Evolutionary conservation across 2,329 filamentous ascomycete species (phyloP).

Genomic region (Phyllosticta citribraziliensis): DNA sequence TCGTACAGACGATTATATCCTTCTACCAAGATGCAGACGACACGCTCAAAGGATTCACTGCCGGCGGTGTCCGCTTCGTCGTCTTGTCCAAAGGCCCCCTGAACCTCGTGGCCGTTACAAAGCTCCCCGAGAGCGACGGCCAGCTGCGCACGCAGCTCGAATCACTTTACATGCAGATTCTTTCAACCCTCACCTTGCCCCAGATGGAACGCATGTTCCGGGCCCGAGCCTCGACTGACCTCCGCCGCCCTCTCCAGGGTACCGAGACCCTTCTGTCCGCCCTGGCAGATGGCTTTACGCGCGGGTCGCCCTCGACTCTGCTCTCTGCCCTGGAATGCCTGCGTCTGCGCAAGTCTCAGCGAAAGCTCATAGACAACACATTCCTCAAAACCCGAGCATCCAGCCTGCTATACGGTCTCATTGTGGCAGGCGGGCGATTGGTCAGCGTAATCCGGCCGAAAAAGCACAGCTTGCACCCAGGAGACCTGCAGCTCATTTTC

Average conservation of each 20-base stretch:
- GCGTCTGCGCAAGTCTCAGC: slow-evolving; percentile 80
- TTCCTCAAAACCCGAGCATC: slow-evolving; percentile 69
- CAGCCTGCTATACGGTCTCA: slow-evolving; percentile 79
- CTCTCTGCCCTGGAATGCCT: slow-evolving; percentile 88
- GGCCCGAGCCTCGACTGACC: slow-evolving; percentile 83
- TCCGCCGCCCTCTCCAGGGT: slow-evolving; percentile 80
- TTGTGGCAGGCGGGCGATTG: slow-evolving; percentile 84
- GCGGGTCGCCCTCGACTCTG: slow-evolving; percentile 78
- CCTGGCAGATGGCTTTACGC: slow-evolving; percentile 87
- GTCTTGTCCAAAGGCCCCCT: slow-evolving; percentile 76
- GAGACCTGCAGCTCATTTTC: slow-evolving; percentile 92
- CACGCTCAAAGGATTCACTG: slow-evolving; percentile 71
- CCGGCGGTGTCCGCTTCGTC: slow-evolving; percentile 78
- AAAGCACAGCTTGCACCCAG: slow-evolving; percentile 89
- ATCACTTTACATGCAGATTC: slow-evolving; percentile 93
- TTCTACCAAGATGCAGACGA: slow-evolving; percentile 81
- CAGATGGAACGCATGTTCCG: slow-evolving; percentile 79
- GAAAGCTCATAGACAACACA: slow-evolving; percentile 75
- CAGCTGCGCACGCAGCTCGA: slow-evolving; percentile 84
- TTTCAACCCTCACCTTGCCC: slow-evolving; percentile 88
- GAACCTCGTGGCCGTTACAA: slow-evolving; percentile 88
- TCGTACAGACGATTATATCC: slow-evolving; percentile 95
- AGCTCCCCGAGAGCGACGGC: slow-evolving; percentile 79
- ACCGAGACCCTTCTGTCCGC: slow-evolving; percentile 87
- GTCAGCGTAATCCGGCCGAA: slow-evolving; percentile 93